A percentile compares a stretch with the other conserved stretches of the same genome.
phyloP scores from a whole-genome alignment of 257 asterid species.

The Nicotiana attenuata region DNA sequence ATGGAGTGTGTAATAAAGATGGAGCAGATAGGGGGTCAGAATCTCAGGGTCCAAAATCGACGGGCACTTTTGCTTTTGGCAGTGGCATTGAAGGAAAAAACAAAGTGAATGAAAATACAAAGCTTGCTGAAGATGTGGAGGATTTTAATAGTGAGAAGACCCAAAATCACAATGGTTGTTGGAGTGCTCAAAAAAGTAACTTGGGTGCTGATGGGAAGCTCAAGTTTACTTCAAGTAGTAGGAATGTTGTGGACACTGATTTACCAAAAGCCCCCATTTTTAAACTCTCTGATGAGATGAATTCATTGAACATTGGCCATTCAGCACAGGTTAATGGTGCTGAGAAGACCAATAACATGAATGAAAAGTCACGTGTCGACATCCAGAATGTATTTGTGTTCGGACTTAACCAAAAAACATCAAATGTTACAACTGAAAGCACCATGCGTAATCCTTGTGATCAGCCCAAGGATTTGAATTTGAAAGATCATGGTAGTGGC shows the following conservation, averaged over 20 bases:
- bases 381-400: conserved; percentile 34
- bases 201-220: conserved; percentile 2
- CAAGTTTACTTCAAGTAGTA: conserved; percentile 23
- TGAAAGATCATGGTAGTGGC: conserved; percentile 8
- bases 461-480: conserved; percentile 11
- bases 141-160: conserved; percentile 22
- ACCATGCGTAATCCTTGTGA: conserved; percentile 6
- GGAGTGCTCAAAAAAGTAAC: conserved; percentile 10
- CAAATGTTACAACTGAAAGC: conserved; percentile 19
- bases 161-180: conserved; percentile 20
- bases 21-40: conserved; percentile 19
- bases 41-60: conserved; percentile 28
- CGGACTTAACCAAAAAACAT: conserved; percentile 24
- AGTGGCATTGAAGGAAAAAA: conserved; percentile 28
- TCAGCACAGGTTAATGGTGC: conserved; percentile 24
- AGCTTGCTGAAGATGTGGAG: conserved; percentile 22
- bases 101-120: conserved; percentile 24
- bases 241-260: conserved; percentile 25
- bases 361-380: conserved; percentile 18
- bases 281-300: conserved; percentile 50
- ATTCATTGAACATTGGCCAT: conserved; percentile 44
- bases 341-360: conserved; percentile 20
- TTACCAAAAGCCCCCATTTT: conserved; percentile 33
- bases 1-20: conserved; percentile 15
- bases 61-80: conserved; percentile 36